Base-by-base conservation (phyloP, 768 basidiomycete species). In the Suillus weaverae region DNA sequence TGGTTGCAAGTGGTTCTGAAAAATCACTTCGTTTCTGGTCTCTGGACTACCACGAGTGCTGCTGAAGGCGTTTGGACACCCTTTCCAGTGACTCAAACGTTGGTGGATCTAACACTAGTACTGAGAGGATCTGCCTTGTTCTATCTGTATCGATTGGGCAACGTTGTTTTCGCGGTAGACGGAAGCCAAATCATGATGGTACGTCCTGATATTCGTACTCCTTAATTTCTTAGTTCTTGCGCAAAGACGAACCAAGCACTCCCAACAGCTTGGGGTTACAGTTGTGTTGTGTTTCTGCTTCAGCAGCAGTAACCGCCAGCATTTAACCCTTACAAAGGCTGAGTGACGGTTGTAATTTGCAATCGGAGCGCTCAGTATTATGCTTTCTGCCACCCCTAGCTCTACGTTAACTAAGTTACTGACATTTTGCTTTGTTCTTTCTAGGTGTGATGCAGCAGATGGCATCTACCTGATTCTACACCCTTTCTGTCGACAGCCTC, bases 271-370 rank as follows among this genome's bases (percentile, higher is more conserved):
- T 30, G 53, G 54, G 64, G 38, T 54, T 22, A 39, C 41, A 22
- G 63, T 51, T 36, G 22, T 16, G 66, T 64, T 55, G 66, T 65
- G 66, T 66, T 66, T 64, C 36, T 66, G 46, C 59, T 33, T 13
- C 22, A 46, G 26, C n/a, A 14, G 63, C 35, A 65, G 38, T 51
- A 66, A 65, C 66, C 64, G 64, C 66, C 41, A 36, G n/a, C n/a
- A 22, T 9, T 26, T 44, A 60, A 38, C 53, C 50, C 32, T 33
- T 22, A 26, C 26, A 41, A 36, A 30, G 38, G 66, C 66, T 66
- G 48, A 22, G 43, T 66, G 66, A 66, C 41, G 57, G 66, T 18
- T n/a, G 57, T 66, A 66, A 66, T 66, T 66, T 66, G 66, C 66
- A 66, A 64, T 51, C 64, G 59, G 66, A 66, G 33, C 55, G 20